Conservation (phyloP, 495 filamentous ascomycete genomes). For the Patellaria atrata region DNA sequence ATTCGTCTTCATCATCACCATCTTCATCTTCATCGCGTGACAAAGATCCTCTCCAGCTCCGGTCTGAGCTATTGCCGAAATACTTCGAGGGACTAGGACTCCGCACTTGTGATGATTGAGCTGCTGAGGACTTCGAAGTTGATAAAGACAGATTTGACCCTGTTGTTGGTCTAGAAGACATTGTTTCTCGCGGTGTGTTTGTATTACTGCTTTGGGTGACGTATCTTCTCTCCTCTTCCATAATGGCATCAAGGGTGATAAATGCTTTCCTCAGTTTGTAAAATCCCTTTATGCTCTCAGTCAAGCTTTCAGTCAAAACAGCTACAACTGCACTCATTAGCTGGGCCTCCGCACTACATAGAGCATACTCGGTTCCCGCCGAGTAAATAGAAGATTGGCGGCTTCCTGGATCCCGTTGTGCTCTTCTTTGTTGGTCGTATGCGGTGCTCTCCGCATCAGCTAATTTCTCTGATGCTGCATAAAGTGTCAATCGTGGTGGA, state of each 20-base stretch:
- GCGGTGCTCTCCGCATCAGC: constrained; percentile 64
- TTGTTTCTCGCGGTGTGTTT: constrained; percentile 14
- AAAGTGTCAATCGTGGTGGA: constrained; percentile 6
- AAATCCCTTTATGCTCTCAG: constrained; percentile 80
- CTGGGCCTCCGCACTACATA: constrained; percentile 67
- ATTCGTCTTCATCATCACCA: constrained; percentile 30
- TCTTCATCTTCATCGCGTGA: constrained; percentile 9
- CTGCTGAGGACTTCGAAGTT: constrained; percentile 1
- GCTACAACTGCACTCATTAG: constrained; percentile 81
- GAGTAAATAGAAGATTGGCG: constrained; percentile 55
- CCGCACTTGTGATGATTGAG: constrained; percentile 4
- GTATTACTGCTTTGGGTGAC: constrained; percentile 26
- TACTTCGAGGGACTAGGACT: constrained; percentile 2
- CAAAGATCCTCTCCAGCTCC: constrained; percentile 7
- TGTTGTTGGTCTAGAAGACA: constrained; percentile 8
- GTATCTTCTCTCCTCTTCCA: constrained; percentile 46
- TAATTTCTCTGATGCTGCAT: constrained; percentile 52
- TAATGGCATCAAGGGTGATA: constrained; percentile 62
- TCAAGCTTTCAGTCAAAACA: constrained; percentile 83
- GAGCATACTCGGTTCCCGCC: constrained; percentile 68
- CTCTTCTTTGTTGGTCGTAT: constrained; percentile 63
- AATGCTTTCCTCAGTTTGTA: constrained; percentile 89
- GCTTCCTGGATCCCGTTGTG: constrained; percentile 39
- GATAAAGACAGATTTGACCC: background rate
- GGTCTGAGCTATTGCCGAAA: constrained; percentile 3